Conservation (phyloP, 164 flowering plant genomes). For the Buxus sempervirens region DNA sequence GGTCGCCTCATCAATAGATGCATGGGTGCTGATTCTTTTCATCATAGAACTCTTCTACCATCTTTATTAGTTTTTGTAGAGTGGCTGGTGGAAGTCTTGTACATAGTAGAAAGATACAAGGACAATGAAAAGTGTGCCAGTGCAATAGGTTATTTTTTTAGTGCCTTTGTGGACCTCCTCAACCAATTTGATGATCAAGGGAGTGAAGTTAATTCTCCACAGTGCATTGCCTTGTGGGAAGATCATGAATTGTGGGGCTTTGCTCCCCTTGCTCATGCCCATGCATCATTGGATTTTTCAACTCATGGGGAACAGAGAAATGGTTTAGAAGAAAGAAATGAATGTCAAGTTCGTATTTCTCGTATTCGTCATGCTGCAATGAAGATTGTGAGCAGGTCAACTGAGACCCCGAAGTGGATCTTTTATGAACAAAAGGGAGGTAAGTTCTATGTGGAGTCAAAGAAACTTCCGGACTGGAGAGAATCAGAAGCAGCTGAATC, state of each 20-base stretch:
- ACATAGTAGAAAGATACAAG: slow-evolving; percentile 22
- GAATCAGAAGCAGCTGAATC: slow-evolving; percentile 16
- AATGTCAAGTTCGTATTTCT: slow-evolving; percentile 29
- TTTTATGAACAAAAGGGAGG: slow-evolving; percentile 26
- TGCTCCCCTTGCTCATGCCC: slow-evolving; percentile 39
- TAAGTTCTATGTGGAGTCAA: slow-evolving; percentile 25
- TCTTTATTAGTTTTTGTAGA: slow-evolving; percentile 66
- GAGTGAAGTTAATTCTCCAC: slow-evolving; percentile 15
- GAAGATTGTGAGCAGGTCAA: slow-evolving; percentile 34
- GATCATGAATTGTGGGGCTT: slow-evolving; percentile 74
- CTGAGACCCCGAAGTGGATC: slow-evolving; percentile 34
- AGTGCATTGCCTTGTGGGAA: slow-evolving; percentile 70
- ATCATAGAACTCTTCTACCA: slow-evolving; percentile 55
- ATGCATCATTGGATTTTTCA: slow-evolving; percentile 38
- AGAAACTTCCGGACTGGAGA: slow-evolving; percentile 8
- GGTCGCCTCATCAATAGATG: slow-evolving; percentile 63
- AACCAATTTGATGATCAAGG: slow-evolving; percentile 28
- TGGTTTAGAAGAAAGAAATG: slow-evolving; percentile 20
- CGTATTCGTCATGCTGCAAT: slow-evolving; percentile 59
- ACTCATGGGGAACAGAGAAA: slow-evolving; percentile 18
- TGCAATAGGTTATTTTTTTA: slow-evolving; percentile 53
- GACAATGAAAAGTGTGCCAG: slow-evolving; percentile 36
- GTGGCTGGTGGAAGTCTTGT: slow-evolving; percentile 44
- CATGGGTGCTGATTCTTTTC: slow-evolving; percentile 19
- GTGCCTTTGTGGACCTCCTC: slow-evolving; percentile 39